A percentile compares a stretch with the other conserved stretches of the same genome.
These are phyloP conservation scores for Chrysoporthe puriensis DNA, from an alignment of 2,329 filamentous ascomycete genomes.

Conservation along the genomic window DNA sequence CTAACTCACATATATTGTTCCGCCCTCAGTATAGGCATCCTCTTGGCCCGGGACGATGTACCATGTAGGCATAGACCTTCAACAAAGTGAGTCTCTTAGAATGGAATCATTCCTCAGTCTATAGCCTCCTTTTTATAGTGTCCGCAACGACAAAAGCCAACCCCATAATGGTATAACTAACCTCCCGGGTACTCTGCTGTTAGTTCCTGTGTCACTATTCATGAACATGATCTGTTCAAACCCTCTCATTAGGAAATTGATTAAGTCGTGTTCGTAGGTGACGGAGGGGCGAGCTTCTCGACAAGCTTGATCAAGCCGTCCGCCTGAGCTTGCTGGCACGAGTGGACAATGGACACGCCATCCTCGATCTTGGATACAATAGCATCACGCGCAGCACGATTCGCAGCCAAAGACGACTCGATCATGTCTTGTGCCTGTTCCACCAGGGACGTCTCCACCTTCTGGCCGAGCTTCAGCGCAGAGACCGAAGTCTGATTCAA, in stretches of 20 bases:
- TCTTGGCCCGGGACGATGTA: too few species aligned
- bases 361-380: not conserved
- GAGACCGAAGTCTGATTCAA: not conserved
- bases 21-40: too few species aligned
- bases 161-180: too few species aligned
- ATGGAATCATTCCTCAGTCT: too few species aligned
- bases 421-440: not conserved
- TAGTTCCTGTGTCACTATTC: too few species aligned
- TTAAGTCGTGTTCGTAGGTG: not conserved
- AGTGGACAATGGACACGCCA: not conserved
- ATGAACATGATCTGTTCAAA: not conserved
- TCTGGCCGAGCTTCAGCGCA: not conserved
- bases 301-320: not conserved
- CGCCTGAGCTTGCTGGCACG: not conserved
- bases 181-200: too few species aligned
- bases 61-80: too few species aligned
- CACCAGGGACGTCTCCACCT: not conserved
- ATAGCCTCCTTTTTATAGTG: too few species aligned
- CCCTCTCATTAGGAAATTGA: not conserved
- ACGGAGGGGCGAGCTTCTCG: not conserved
- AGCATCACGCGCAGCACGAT: not conserved
- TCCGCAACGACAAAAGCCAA: too few species aligned
- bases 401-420: not conserved
- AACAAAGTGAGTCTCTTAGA: too few species aligned
- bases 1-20: too few species aligned